Evolutionary conservation across 208 protist genomes (phyloP).

Genomic region (Tritrichomonas musculus): DNA sequence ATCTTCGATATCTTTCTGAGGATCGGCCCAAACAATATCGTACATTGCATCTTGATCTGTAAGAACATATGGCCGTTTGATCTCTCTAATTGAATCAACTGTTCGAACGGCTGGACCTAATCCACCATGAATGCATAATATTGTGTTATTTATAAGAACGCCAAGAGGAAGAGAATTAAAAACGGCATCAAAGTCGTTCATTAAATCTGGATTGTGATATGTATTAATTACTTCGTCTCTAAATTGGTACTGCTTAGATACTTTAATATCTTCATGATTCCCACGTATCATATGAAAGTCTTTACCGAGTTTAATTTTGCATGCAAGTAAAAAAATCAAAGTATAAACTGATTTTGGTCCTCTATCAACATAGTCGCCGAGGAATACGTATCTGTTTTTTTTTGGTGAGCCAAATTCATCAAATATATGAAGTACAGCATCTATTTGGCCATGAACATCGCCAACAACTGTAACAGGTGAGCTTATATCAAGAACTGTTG

Average conservation of each 20-base stretch:
- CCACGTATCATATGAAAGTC: not conserved
- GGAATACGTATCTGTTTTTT: not conserved
- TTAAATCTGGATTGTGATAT: not conserved
- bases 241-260: not conserved
- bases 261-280: not conserved
- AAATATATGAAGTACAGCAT: not conserved
- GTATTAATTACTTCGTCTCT: not conserved
- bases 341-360: not conserved
- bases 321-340: not conserved
- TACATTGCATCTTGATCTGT: not conserved
- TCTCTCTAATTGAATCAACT: not conserved
- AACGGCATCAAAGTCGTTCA: not conserved
- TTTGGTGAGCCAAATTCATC: not conserved
- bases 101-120: not conserved
- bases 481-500: too few relatives aligned
- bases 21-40: not conserved
- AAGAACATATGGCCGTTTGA: not conserved
- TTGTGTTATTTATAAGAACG: not conserved
- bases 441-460: conserved; percentile 36
- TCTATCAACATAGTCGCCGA: conserved; percentile 22
- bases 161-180: not conserved
- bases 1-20: not conserved
- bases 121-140: not conserved
- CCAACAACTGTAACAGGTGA: too few relatives aligned
- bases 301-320: not conserved